A percentile compares a stretch with the other conserved stretches of the same genome.
Conservation (phyloP, 768 basidiomycete genomes). For the Rhodosporidiobolus sp. region DNA sequence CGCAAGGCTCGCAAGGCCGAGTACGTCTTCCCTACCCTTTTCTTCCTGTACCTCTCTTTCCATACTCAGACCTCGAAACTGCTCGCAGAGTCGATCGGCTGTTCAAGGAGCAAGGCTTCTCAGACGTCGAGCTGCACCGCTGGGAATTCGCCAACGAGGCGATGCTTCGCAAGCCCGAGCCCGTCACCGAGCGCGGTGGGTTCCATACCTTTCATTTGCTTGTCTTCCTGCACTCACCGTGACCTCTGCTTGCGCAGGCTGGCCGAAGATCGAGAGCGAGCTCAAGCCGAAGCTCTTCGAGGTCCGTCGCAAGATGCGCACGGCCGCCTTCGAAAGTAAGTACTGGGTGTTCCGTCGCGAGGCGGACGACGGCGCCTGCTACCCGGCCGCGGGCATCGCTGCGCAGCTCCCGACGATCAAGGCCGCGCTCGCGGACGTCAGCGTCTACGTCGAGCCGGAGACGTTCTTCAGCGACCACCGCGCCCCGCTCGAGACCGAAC, state of each 20-base stretch:
- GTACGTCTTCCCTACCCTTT: neutral
- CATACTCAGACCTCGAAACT: too few relatives aligned
- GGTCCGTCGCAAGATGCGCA: neutral
- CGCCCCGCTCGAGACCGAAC: neutral
- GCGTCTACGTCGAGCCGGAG: neutral
- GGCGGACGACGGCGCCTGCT: neutral
- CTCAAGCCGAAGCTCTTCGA: neutral
- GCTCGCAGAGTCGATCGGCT: neutral
- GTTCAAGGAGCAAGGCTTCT: constrained; percentile 2
- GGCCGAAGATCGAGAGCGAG: neutral
- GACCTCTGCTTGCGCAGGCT: neutral
- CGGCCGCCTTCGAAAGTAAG: neutral
- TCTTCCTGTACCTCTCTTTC: too few relatives aligned
- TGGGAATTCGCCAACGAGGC: neutral
- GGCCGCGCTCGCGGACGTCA: neutral
- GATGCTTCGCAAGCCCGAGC: neutral
- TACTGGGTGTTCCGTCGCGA: neutral
- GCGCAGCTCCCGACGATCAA: neutral
- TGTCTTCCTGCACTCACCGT: neutral
- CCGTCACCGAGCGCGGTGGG: neutral
- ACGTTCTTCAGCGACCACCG: neutral
- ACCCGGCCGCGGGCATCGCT: neutral
- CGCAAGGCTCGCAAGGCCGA: neutral
- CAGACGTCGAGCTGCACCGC: neutral
- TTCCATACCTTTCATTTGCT: neutral